Evolutionary conservation across 495 filamentous ascomycete genomes (phyloP).

Genomic region (Aspergillus sclerotioniger): DNA sequence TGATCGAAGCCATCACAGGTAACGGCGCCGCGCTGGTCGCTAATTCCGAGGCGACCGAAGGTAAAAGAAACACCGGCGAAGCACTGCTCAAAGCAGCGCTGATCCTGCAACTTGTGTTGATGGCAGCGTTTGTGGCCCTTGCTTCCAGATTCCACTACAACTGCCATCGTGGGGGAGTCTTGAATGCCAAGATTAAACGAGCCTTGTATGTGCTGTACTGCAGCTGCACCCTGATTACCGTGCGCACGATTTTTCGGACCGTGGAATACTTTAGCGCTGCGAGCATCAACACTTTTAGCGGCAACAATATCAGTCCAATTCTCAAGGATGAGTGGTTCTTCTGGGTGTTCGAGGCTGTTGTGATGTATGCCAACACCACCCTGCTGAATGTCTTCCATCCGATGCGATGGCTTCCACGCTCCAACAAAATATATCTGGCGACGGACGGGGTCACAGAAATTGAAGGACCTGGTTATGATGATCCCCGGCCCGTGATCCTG

Average conservation of each 20-base stretch:
- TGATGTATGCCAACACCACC: constrained; percentile 63
- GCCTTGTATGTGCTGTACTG: constrained; percentile 60
- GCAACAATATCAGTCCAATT: constrained; percentile 48
- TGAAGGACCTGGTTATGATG: constrained; percentile 60
- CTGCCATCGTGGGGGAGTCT: constrained; percentile 51
- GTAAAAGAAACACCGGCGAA: constrained; percentile 51
- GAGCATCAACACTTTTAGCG: constrained; percentile 36
- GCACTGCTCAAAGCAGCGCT: constrained; percentile 64
- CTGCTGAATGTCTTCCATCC: constrained; percentile 66
- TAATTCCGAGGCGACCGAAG: constrained; percentile 42
- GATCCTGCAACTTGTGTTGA: constrained; percentile 64
- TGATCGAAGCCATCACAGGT: constrained; percentile 66
- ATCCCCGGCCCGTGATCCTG: constrained; percentile 48
- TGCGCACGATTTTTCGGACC: constrained; percentile 65
- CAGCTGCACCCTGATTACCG: constrained; percentile 58
- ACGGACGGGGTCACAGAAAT: constrained; percentile 65
- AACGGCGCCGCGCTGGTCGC: constrained; percentile 63
- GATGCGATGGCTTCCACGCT: constrained; percentile 56
- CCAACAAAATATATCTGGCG: constrained; percentile 63
- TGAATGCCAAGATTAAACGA: constrained; percentile 54
- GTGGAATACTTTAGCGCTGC: constrained; percentile 59
- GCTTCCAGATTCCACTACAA: constrained; percentile 58
- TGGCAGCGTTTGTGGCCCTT: constrained; percentile 58
- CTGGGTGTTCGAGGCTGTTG: constrained; percentile 63
- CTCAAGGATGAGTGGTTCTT: constrained; percentile 70